phyloP scores from a whole-genome alignment of 768 basidiomycete genomes.

The Boletus edulis region DNA sequence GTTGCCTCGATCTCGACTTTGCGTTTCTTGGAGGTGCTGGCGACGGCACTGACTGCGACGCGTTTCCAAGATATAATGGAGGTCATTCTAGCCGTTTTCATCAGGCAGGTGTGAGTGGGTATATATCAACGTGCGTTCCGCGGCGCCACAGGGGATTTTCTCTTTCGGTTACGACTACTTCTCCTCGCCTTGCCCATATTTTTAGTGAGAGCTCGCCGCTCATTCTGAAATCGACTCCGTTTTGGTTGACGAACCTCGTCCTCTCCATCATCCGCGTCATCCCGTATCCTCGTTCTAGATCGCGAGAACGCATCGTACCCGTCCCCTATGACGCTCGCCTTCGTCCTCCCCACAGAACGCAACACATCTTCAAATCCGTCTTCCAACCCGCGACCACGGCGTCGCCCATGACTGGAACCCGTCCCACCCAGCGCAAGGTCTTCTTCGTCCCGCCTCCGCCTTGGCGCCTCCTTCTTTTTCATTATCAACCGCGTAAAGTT shows the following conservation, averaged over 20 bases:
- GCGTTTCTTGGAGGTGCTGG: slow-evolving; percentile 14
- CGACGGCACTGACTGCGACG: not conserved
- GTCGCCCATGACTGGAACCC: slow-evolving; percentile 50
- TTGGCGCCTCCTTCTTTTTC: slow-evolving; percentile 80
- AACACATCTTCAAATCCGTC: slow-evolving; percentile 86
- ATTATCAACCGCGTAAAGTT: slow-evolving; percentile 89
- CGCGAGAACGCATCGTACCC: slow-evolving; percentile 71
- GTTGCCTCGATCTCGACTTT: slow-evolving; percentile 20
- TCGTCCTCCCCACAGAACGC: slow-evolving; percentile 50
- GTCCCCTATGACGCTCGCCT: slow-evolving; percentile 47
- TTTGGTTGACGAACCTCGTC: slow-evolving; percentile 34
- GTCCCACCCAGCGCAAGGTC: slow-evolving; percentile 84
- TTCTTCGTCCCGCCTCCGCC: slow-evolving; percentile 77
- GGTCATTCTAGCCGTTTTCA: not conserved
- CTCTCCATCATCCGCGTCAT: slow-evolving; percentile 21
- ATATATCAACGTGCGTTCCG: no score
- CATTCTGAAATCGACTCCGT: slow-evolving; percentile 44
- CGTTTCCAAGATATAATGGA: slow-evolving; percentile 10
- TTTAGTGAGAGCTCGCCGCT: slow-evolving; percentile 36
- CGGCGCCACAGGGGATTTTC: not conserved
- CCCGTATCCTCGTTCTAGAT: slow-evolving; percentile 43
- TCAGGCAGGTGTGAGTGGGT: not conserved
- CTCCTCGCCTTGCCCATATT: slow-evolving; percentile 18
- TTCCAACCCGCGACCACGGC: slow-evolving; percentile 67
- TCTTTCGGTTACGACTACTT: not conserved